A percentile compares a stretch with the other conserved stretches of the same genome.
These are phyloP conservation scores for Iris pallida DNA, from an alignment of 116 monocot genomes.

Conservation along the genomic window DNA sequence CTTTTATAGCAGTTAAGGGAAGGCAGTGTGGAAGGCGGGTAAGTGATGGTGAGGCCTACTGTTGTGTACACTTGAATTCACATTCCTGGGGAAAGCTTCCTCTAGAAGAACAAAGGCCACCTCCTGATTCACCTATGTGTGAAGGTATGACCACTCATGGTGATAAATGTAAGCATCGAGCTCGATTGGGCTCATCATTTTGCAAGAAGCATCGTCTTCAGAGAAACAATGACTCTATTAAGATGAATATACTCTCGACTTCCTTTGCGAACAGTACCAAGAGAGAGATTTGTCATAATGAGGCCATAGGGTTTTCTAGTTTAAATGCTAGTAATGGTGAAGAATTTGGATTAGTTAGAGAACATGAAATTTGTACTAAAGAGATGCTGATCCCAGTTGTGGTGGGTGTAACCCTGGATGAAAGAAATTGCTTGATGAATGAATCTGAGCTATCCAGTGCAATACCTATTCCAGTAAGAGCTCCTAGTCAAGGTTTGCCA, in stretches of 20 bases:
- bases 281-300: slow-evolving; percentile 28
- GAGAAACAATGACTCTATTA: slow-evolving; percentile 10
- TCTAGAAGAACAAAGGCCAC: slow-evolving; percentile 26
- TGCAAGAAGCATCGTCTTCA: slow-evolving; percentile 83
- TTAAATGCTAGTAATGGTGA: slow-evolving; percentile 21
- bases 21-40: slow-evolving; percentile 97
- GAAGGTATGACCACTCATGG: slow-evolving; percentile 79
- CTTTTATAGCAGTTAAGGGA: slow-evolving; percentile 85
- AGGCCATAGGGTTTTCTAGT: slow-evolving; percentile 12
- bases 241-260: slow-evolving; percentile 3
- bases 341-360: slow-evolving; percentile 10
- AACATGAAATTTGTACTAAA: slow-evolving; percentile 23
- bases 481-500: slow-evolving; percentile 19
- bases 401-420: slow-evolving; percentile 39
- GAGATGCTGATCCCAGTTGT: slow-evolving; percentile 30
- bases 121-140: slow-evolving; percentile 66
- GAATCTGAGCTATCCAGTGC: slow-evolving; percentile 41
- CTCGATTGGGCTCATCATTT: slow-evolving; percentile 67
- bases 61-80: slow-evolving; percentile 73
- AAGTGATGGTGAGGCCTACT: slow-evolving; percentile 85
- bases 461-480: slow-evolving; percentile 27
- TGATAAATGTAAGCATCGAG: slow-evolving; percentile 89
- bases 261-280: slow-evolving; percentile 16
- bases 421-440: slow-evolving; percentile 48
- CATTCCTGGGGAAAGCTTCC: slow-evolving; percentile 24